Conservation (phyloP, 768 basidiomycete genomes). For the Crucibulum laeve region DNA sequence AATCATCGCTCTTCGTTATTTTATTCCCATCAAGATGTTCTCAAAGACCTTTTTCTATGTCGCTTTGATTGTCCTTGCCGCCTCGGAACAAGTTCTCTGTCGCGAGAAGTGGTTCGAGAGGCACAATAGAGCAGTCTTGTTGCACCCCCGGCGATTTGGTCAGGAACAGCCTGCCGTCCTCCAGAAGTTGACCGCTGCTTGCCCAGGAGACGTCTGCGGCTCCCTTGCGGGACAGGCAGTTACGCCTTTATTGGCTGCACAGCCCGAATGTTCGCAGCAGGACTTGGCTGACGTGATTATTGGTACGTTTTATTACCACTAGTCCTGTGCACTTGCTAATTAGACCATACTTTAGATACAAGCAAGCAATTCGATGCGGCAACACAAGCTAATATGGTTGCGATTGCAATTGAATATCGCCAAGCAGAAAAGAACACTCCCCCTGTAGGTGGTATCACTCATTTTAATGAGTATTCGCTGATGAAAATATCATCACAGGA, state of each 20-base stretch:
- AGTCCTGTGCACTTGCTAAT: neutral
- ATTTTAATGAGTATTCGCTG: neutral
- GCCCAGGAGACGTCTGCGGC: conserved; percentile 45
- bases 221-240: conserved; percentile 45
- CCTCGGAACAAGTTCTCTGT: conserved; percentile 25
- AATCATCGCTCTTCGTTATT: no score
- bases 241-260: conserved; percentile 46
- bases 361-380: conserved; percentile 46
- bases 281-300: conserved; percentile 56
- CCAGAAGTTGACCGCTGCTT: conserved; percentile 40
- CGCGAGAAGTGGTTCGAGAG: conserved; percentile 47
- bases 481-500: conserved; percentile 26
- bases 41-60: conserved; percentile 8
- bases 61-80: conserved; percentile 20
- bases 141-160: conserved; percentile 51
- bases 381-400: conserved; percentile 48
- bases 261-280: conserved; percentile 54
- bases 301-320: conserved; percentile 26
- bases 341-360: conserved; percentile 29
- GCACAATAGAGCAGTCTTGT: conserved; percentile 35
- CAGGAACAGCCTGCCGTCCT: conserved; percentile 47
- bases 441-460: conserved; percentile 31
- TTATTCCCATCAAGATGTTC: no score
- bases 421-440: conserved; percentile 59
- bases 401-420: conserved; percentile 47